Percentiles rank a stretch among this genome's conserved stretches.
Conservation (phyloP, 305 asterid genomes). For the Salvia sclarea region DNA sequence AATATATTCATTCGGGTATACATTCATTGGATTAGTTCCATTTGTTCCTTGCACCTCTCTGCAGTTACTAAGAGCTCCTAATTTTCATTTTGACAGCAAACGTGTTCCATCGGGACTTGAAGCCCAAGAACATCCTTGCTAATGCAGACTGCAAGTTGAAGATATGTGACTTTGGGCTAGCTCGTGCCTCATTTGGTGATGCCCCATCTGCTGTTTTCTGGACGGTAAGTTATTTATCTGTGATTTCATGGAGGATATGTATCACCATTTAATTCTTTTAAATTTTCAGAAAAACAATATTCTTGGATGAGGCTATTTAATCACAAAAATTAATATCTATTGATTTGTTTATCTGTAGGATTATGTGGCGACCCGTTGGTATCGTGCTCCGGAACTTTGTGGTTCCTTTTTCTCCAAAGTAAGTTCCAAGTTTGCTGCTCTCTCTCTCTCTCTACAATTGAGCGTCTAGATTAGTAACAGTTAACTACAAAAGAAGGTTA, state of each 20-base stretch:
- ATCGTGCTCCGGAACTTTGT: constrained; percentile 98
- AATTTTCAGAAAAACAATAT: not conserved
- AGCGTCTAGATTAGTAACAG: not conserved
- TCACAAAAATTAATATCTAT: constrained; percentile 15
- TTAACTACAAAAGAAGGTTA: not conserved
- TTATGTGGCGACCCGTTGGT: constrained; percentile 98
- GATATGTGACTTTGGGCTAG: constrained; percentile 95
- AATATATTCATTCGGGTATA: constrained; percentile 84
- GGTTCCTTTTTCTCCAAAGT: constrained; percentile 95
- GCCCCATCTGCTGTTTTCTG: constrained; percentile 92
- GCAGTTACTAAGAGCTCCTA: constrained; percentile 6
- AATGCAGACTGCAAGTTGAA: constrained; percentile 95
- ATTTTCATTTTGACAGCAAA: constrained; percentile 60
- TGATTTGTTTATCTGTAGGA: constrained; percentile 53
- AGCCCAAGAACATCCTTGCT: constrained; percentile 94
- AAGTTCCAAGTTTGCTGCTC: constrained; percentile 37
- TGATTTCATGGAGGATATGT: constrained; percentile 28
- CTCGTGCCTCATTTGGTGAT: constrained; percentile 92
- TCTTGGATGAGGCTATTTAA: constrained; percentile 12
- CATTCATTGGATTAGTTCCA: constrained; percentile 17
- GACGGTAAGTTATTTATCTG: constrained; percentile 64
- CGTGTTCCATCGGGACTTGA: constrained; percentile 84
- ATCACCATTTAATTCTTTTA: constrained; percentile 10
- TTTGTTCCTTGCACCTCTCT: not conserved
- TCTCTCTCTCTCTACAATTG: not conserved